Conservation (phyloP, 768 basidiomycete genomes). For the Lepiota brunneoincarnata region DNA sequence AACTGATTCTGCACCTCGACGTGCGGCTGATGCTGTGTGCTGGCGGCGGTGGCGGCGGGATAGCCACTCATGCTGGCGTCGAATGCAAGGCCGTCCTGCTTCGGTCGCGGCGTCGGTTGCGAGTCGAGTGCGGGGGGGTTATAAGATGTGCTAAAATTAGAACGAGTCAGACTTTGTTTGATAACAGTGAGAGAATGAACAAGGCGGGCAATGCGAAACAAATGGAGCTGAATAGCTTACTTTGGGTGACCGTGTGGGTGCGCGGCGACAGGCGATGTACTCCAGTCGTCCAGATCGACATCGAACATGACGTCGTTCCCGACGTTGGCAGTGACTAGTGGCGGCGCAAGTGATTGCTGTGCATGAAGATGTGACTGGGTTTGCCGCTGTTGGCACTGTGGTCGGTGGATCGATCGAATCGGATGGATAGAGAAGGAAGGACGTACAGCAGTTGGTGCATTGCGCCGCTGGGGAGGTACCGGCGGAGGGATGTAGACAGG, state of each 20-base stretch:
- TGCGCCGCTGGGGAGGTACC: slow-evolving; percentile 13
- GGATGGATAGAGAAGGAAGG: slow-evolving; percentile 8
- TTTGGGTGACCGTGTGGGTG: slow-evolving; percentile 12
- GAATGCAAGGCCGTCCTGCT: slow-evolving; percentile 7
- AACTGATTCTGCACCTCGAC: slow-evolving; percentile 3
- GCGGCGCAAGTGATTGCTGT: slow-evolving; percentile 16
- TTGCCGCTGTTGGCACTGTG: slow-evolving; percentile 15
- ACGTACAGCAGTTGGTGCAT: slow-evolving; percentile 19
- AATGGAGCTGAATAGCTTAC: slow-evolving; percentile 10
- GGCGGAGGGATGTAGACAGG: slow-evolving; percentile 10
- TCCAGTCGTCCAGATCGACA: slow-evolving; percentile 26
- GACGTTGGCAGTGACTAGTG: slow-evolving; percentile 11
- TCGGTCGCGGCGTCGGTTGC: slow-evolving; percentile 7
- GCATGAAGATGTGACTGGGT: slow-evolving; percentile 16
- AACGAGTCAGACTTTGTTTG: slow-evolving; percentile 12
- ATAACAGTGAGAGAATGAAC: slow-evolving; percentile 5
- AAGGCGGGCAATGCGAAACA: slow-evolving; percentile 4
- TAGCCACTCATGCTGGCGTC: slow-evolving; percentile 1
- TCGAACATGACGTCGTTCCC: slow-evolving; percentile 18
- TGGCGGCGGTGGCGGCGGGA: slow-evolving; percentile 6
- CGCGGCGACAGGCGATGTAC: slow-evolving; percentile 11
- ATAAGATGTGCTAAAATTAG: slow-evolving; percentile 12
- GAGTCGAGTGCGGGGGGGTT: neutral
- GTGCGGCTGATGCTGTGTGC: neutral
- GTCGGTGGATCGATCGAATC: slow-evolving; percentile 12